Conservation (phyloP, 768 basidiomycete species). For the Podaxis sp. region DNA sequence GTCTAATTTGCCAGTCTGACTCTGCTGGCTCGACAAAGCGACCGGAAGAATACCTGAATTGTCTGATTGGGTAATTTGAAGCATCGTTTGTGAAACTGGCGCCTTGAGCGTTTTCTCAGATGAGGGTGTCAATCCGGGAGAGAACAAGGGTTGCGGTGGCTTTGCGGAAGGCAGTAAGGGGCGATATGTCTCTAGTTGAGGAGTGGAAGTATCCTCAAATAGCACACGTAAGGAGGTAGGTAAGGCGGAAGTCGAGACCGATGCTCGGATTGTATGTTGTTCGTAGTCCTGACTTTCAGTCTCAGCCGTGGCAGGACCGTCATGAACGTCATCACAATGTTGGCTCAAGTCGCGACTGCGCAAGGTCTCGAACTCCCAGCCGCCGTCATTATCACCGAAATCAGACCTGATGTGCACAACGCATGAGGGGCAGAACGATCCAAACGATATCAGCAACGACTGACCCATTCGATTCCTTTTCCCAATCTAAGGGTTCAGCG, state of each 20-base stretch:
- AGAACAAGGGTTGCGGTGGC: not conserved
- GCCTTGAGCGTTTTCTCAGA: conserved; percentile 6
- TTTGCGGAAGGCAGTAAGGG: conserved; percentile 31
- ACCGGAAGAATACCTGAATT: not conserved
- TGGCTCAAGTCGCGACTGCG: conserved; percentile 33
- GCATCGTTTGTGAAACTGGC: not conserved
- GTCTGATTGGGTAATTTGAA: not conserved
- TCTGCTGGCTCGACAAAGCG: not conserved
- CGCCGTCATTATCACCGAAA: conserved; percentile 36
- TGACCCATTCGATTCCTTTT: conserved; percentile 56
- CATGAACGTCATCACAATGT: conserved; percentile 18
- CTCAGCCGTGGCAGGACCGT: conserved; percentile 28
- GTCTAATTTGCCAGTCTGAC: not conserved
- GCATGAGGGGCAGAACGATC: not conserved
- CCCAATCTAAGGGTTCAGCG: conserved; percentile 71
- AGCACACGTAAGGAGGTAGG: conserved; percentile 79
- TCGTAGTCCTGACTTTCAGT: not conserved
- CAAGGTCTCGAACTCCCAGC: conserved; percentile 81
- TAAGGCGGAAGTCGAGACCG: conserved; percentile 43
- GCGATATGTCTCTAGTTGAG: conserved; percentile 41
- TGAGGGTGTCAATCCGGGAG: conserved; percentile 4
- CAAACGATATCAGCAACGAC: not conserved
- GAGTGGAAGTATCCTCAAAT: conserved; percentile 59
- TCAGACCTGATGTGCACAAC: not conserved
- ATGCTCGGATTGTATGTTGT: conserved; percentile 47